A percentile compares a stretch with the other conserved stretches of the same genome.
Evolutionary conservation across 2,329 filamentous ascomycete genomes (phyloP).

Genomic region (Exophiala mesophila): DNA sequence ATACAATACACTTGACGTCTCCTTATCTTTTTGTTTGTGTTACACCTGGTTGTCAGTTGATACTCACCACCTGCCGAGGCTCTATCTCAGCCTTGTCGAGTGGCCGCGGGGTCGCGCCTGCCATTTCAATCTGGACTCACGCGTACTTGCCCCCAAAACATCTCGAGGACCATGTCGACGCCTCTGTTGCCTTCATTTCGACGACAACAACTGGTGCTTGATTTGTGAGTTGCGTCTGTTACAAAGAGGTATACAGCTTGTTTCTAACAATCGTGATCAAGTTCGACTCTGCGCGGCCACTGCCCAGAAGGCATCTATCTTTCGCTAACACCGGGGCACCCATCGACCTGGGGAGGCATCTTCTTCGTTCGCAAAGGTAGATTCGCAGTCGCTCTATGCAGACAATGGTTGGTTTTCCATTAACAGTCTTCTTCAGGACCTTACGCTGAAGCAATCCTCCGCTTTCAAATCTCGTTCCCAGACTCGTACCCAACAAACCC

Average conservation of each 20-base stretch:
- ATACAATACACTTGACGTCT: too few species aligned
- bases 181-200: constrained; percentile 49
- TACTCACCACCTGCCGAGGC: neutral
- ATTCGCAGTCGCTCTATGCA: constrained; percentile 2
- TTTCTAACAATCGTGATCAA: constrained; percentile 36
- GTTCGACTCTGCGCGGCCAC: constrained; percentile 72
- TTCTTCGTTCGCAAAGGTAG: constrained; percentile 83
- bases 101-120: neutral
- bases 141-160: constrained; percentile 4
- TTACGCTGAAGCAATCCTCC: constrained; percentile 79
- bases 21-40: too few species aligned
- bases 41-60: too few species aligned
- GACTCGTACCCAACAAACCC: constrained; percentile 70
- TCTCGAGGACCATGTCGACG: constrained; percentile 10
- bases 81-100: neutral
- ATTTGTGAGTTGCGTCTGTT: constrained; percentile 61
- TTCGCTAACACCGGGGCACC: constrained; percentile 73
- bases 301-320: constrained; percentile 85
- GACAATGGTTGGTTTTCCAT: neutral
- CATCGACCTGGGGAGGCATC: constrained; percentile 81
- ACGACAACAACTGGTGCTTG: constrained; percentile 70
- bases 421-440: constrained; percentile 56
- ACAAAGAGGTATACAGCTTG: constrained; percentile 7
- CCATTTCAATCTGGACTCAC: constrained; percentile 1
- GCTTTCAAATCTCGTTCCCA: constrained; percentile 86